Percentiles rank a stretch among this genome's conserved stretches.
phyloP scores from a whole-genome alignment of 2,329 filamentous ascomycete species.

The Aspergillus bombycis region DNA sequence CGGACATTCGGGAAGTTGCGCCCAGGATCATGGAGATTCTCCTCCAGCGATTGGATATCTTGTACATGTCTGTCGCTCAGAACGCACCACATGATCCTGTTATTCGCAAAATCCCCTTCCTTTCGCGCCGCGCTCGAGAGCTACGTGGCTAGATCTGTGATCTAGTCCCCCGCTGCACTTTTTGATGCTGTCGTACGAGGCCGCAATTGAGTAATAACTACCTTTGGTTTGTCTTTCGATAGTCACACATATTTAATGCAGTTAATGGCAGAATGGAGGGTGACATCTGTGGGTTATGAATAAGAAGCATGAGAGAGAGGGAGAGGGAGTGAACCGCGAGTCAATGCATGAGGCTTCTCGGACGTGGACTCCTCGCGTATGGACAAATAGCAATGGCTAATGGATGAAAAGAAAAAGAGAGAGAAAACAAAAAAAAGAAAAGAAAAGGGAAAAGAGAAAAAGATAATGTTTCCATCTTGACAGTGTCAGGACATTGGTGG shows the following conservation, averaged over 20 bases:
- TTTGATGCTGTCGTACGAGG: background rate
- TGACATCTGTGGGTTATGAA: background rate
- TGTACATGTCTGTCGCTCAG: slow-evolving; percentile 61
- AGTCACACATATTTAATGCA: slow-evolving; percentile 5
- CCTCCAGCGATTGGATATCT: slow-evolving; percentile 57
- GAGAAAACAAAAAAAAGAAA: background rate
- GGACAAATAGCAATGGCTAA: background rate
- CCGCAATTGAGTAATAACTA: background rate
- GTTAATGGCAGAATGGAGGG: slow-evolving; percentile 3
- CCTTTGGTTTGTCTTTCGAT: slow-evolving; percentile 4
- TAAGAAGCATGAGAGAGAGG: no score
- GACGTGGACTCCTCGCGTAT: background rate
- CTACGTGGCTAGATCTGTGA: slow-evolving; percentile 26
- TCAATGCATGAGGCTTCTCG: background rate
- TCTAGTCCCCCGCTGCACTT: background rate
- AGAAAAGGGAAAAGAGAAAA: background rate
- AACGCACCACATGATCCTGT: slow-evolving; percentile 55
- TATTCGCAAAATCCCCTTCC: slow-evolving; percentile 53
- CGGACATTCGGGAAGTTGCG: slow-evolving; percentile 59
- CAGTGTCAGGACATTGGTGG: background rate
- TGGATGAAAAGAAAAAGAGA: background rate
- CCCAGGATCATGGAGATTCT: slow-evolving; percentile 65
- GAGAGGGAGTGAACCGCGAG: background rate
- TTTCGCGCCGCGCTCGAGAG: slow-evolving; percentile 48
- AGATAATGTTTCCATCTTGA: background rate